A percentile compares a stretch with the other conserved stretches of the same genome.
Evolutionary conservation across 306 rosid species (phyloP).

Genomic region (Mucuna pruriens): DNA sequence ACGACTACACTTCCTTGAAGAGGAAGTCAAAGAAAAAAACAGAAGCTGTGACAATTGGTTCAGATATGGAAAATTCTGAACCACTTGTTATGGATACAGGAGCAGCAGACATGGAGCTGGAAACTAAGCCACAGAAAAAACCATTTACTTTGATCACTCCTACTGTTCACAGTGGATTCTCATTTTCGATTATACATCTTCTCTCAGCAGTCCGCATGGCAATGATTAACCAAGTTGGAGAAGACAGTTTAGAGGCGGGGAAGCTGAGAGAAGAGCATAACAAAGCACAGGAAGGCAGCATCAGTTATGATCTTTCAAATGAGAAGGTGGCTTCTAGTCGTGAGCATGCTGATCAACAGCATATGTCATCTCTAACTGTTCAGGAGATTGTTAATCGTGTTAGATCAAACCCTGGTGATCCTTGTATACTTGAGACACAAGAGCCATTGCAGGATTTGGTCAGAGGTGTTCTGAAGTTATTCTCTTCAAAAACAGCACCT

Average conservation of each 20-base stretch:
- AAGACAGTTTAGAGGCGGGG: conserved; percentile 62
- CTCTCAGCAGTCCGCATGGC: conserved; percentile 97
- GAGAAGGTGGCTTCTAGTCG: conserved; percentile 50
- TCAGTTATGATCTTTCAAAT: conserved; percentile 48
- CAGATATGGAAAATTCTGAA: conserved; percentile 72
- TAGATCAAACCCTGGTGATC: conserved; percentile 93
- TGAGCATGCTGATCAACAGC: conserved; percentile 60
- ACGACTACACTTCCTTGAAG: too few relatives aligned
- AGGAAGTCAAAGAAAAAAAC: conserved; percentile 73
- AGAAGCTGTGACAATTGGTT: conserved; percentile 59
- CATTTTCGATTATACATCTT: conserved; percentile 92
- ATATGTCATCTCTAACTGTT: conserved; percentile 66
- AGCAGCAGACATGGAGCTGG: conserved; percentile 71
- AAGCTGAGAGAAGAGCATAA: conserved; percentile 59
- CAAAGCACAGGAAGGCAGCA: conserved; percentile 50
- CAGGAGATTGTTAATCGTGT: conserved; percentile 89
- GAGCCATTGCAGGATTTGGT: conserved; percentile 98
- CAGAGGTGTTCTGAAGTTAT: conserved; percentile 94
- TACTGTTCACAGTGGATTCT: conserved; percentile 91
- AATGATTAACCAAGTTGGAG: conserved; percentile 73
- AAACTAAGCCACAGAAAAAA: conserved; percentile 84
- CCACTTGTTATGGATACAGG: conserved; percentile 56
- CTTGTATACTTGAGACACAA: conserved; percentile 94
- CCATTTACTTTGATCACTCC: conserved; percentile 85
- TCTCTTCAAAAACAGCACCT: conserved; percentile 97